A percentile compares a stretch with the other conserved stretches of the same genome.
These are phyloP conservation scores for Evernia prunastri DNA, from an alignment of 495 filamentous ascomycete genomes.

Conservation along the genomic window DNA sequence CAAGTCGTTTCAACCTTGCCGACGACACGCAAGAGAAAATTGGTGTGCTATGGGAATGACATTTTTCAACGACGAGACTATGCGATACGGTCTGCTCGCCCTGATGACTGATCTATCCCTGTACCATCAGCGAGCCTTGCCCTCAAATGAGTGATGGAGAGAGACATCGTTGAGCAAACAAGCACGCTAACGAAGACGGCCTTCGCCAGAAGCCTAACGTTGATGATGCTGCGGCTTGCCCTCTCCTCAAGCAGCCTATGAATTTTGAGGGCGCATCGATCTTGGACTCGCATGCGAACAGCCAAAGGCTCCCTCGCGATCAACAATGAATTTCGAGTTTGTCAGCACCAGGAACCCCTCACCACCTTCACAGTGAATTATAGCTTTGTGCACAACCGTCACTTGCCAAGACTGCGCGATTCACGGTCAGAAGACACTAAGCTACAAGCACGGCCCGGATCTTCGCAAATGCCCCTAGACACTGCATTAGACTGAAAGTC, in stretches of 20 bases:
- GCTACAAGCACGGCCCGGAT: background rate
- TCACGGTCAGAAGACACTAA: background rate
- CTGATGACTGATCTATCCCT: too few species aligned
- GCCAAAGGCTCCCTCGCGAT: background rate
- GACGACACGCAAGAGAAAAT: background rate
- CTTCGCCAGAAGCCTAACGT: background rate
- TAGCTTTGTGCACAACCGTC: background rate
- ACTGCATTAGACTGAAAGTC: background rate
- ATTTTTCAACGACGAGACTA: background rate
- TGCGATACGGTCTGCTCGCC: background rate
- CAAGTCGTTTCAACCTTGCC: background rate
- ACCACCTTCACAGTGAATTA: background rate
- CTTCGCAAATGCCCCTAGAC: background rate
- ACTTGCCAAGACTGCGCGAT: background rate
- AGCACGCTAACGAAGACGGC: background rate
- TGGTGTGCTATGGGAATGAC: too few species aligned
- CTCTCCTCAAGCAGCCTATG: background rate
- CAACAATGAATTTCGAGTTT: background rate
- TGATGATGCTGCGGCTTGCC: background rate
- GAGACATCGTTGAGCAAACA: background rate
- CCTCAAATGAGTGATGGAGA: background rate
- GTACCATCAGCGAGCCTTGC: background rate
- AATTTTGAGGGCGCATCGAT: background rate
- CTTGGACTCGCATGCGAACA: background rate
- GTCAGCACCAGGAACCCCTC: background rate